phyloP scores from a whole-genome alignment of 331 rosid genomes.

The Rosa hybrid region DNA sequence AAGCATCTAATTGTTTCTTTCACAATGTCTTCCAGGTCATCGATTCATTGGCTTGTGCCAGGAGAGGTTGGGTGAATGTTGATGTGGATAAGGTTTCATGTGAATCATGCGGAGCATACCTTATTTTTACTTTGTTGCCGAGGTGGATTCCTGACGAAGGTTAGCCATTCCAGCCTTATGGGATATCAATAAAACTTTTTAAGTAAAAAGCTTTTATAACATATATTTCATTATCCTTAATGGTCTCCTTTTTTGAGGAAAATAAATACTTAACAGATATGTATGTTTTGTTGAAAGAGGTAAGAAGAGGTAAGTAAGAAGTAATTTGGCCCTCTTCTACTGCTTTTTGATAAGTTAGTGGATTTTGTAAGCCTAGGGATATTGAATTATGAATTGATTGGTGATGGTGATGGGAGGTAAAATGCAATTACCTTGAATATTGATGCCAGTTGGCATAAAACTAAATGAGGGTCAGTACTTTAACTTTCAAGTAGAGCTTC shows the following conservation, averaged over 20 bases:
- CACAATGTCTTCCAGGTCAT: constrained; percentile 52
- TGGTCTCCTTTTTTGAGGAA: not conserved
- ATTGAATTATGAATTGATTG: not conserved
- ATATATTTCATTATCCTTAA: not conserved
- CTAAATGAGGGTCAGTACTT: not conserved
- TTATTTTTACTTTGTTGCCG: constrained; percentile 53
- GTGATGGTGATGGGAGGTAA: not conserved
- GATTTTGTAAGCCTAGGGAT: not conserved
- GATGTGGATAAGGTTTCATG: constrained; percentile 83
- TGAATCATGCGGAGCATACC: constrained; percentile 73
- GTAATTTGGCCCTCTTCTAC: constrained; percentile 26
- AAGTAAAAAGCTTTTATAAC: not conserved
- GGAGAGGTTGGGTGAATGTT: constrained; percentile 86
- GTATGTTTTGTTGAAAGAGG: not conserved
- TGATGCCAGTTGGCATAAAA: not conserved
- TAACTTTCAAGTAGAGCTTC: not conserved
- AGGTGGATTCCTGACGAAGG: constrained; percentile 84
- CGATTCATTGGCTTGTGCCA: constrained; percentile 83
- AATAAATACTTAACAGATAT: not conserved
- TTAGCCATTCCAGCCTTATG: constrained; percentile 40
- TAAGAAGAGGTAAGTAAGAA: no score
- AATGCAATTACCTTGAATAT: constrained; percentile 1
- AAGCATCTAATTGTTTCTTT: constrained; percentile 21
- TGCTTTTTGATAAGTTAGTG: not conserved
- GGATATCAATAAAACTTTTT: not conserved